Conservation (phyloP, 169 alveolate genomes). For the Plasmodium relictum region DNA sequence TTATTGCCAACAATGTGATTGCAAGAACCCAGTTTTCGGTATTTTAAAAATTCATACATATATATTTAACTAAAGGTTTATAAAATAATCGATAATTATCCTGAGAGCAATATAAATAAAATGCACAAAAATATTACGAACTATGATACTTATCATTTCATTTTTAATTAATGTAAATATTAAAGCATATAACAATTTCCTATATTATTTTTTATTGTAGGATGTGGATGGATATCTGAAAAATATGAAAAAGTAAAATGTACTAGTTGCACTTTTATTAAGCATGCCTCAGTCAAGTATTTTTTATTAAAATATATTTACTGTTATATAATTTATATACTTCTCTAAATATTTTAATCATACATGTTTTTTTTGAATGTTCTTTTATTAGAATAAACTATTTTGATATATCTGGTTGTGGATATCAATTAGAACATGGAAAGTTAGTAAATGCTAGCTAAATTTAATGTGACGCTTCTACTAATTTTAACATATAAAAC, state of each 20-base stretch:
- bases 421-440: conserved; percentile 45
- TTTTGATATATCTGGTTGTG: conserved; percentile 66
- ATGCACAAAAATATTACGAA: not conserved
- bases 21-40: conserved; percentile 46
- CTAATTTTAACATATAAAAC: too few relatives aligned
- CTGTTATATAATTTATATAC: not conserved
- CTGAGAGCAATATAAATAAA: not conserved
- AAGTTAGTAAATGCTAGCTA: not conserved
- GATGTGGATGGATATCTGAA: conserved; percentile 70
- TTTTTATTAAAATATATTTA: not conserved
- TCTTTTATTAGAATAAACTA: conserved; percentile 38
- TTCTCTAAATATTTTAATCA: not conserved
- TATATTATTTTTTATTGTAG: conserved; percentile 22
- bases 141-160: too few relatives aligned
- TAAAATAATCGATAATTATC: not conserved
- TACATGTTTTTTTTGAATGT: not conserved
- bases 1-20: conserved; percentile 59
- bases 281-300: conserved; percentile 64
- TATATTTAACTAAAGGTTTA: not conserved
- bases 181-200: too few relatives aligned
- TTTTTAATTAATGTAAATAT: too few relatives aligned
- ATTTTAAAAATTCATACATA: conserved; percentile 1
- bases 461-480: too few relatives aligned
- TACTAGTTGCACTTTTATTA: conserved; percentile 55
- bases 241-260: conserved; percentile 54